Base-by-base conservation (phyloP, 805 yeast genomes). In the Kodamaea leandrae region DNA sequence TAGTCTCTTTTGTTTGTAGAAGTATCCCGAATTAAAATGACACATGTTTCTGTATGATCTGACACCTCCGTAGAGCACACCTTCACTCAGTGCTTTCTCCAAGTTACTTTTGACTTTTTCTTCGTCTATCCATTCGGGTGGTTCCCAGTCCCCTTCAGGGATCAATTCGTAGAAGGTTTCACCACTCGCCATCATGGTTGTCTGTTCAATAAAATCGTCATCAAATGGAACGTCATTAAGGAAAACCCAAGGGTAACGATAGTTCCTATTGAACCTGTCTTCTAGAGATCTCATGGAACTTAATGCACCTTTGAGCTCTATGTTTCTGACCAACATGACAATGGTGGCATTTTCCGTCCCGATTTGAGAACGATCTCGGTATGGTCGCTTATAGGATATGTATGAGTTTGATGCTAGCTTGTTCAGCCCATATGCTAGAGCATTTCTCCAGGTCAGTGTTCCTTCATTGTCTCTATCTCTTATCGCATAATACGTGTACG, bases 261-360 rank as follows among this genome's bases (percentile, higher is more conserved):
- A 69, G 39, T 66, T 44, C 25, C 54, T 47, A 41, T 70, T 70
- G 51, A 70, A 70, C 28, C 74, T 46, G 45, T 70, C 74, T 44
- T 70, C 74, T 12, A 70, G 54, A 16, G 71, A 64, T 39, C 74
- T 51, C 60, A 70, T 69, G 9, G 72, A 64, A 32, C 48, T 48
- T 15, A 89, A 60, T 0, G 93, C 96, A 1, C 83, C 89, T 8
- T 74, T 70, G 8, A 89, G 61, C 59, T 89, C 97, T 65, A 75
- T 71, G 58, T 89, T 89, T 41, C 97, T 69, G 28, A 86, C 95
- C 19, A 90, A 74, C 96, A 90, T 89, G 41, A 90, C 74, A 19
- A 90, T 60, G 0, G 95, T 83, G 3, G 97, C 97, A 58, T 88
- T 89, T 54, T 86, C 95, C 14, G 47, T 57, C 1, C 86, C 83